These are phyloP conservation scores for Lactarius deliciosus DNA, from an alignment of 768 basidiomycete genomes.

Conservation along the genomic window DNA sequence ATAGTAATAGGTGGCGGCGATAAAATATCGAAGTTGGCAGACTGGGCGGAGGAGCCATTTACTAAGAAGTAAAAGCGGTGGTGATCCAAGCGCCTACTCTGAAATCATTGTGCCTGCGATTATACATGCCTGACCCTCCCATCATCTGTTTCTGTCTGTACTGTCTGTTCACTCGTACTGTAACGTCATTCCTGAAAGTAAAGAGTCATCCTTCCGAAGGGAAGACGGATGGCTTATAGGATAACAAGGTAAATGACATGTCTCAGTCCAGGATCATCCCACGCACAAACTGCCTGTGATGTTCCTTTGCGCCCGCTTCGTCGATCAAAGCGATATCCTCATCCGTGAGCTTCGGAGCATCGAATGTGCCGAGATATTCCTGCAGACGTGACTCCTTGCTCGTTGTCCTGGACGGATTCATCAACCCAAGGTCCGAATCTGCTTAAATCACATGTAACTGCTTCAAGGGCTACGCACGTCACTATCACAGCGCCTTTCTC, in stretches of 20 bases:
- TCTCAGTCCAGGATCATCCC: neutral
- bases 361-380: constrained; percentile 48
- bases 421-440: neutral
- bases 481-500: constrained; percentile 36
- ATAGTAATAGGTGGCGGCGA: too few species aligned
- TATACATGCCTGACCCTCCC: neutral
- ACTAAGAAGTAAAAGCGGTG: too few species aligned
- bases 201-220: constrained; percentile 4
- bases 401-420: constrained; percentile 38
- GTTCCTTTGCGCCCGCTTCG: constrained; percentile 33
- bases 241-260: neutral
- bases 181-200: neutral
- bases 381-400: constrained; percentile 44
- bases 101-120: neutral
- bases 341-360: constrained; percentile 39
- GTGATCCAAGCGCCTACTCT: neutral
- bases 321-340: constrained; percentile 35
- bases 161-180: neutral
- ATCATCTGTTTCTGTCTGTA: neutral
- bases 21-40: too few species aligned
- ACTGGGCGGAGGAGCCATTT: too few species aligned
- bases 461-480: constrained; percentile 34
- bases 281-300: constrained; percentile 36
- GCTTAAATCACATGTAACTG: neutral
- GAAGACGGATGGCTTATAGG: neutral